These are phyloP conservation scores for Fusarium camptoceras DNA, from an alignment of 2,329 filamentous ascomycete species.

Conservation along the genomic window DNA sequence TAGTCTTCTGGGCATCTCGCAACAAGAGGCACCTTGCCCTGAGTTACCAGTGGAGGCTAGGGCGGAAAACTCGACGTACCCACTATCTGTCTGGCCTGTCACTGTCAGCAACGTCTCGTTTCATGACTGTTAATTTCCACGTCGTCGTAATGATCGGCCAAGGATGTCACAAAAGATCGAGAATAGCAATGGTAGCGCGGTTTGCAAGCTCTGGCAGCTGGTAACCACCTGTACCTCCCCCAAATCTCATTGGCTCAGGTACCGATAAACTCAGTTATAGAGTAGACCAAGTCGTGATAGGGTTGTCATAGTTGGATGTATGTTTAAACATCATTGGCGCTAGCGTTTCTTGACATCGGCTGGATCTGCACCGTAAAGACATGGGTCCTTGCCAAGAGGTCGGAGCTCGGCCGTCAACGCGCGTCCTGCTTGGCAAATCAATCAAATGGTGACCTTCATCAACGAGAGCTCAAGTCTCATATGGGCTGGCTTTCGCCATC, in stretches of 20 bases:
- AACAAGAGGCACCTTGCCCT: constrained; percentile 39
- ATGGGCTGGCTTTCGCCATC: constrained; percentile 37
- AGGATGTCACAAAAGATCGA: neutral
- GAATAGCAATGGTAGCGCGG: neutral
- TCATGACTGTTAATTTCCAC: constrained; percentile 16
- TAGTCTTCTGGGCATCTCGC: constrained; percentile 42
- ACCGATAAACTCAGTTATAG: constrained; percentile 23
- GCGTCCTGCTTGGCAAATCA: constrained; percentile 47
- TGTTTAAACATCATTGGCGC: constrained; percentile 45
- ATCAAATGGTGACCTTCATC: constrained; percentile 45
- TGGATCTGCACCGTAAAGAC: constrained; percentile 47
- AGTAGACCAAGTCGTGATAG: constrained; percentile 43
- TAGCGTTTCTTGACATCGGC: constrained; percentile 43
- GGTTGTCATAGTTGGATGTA: constrained; percentile 44
- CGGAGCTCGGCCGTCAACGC: constrained; percentile 48
- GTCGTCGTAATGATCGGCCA: neutral
- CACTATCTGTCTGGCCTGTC: constrained; percentile 36
- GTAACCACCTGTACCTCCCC: neutral
- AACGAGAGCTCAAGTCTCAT: constrained; percentile 45
- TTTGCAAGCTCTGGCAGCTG: constrained; percentile 1
- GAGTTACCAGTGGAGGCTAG: constrained; percentile 24
- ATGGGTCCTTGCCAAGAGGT: constrained; percentile 47
- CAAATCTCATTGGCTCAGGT: constrained; percentile 5
- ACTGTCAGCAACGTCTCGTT: constrained; percentile 32
- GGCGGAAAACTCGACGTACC: constrained; percentile 38